Evolutionary conservation across 1,284 basidiomycete species (phyloP).

Genomic region (Ustilago sp.): DNA sequence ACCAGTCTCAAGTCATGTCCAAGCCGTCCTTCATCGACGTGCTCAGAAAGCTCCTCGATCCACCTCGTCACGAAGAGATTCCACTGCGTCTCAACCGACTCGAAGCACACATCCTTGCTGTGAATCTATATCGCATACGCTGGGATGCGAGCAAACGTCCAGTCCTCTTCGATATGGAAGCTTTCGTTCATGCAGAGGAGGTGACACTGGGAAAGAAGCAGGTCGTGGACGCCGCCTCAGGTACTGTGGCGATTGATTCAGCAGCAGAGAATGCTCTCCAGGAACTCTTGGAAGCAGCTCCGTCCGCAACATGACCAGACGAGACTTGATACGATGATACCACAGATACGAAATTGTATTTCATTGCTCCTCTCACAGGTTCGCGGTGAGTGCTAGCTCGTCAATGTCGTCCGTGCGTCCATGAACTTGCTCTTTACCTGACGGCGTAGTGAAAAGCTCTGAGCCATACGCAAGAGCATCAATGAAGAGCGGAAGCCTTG

Average conservation of each 20-base stretch:
- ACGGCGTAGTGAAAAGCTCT: conserved; percentile 34
- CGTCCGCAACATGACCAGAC: not conserved
- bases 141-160: conserved; percentile 22
- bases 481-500: conserved; percentile 56
- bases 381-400: conserved; percentile 34
- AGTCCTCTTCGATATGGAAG: conserved; percentile 15
- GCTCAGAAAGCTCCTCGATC: conserved; percentile 16
- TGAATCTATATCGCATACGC: conserved; percentile 26
- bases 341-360: not conserved
- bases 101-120: conserved; percentile 27
- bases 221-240: conserved; percentile 9
- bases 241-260: conserved; percentile 12
- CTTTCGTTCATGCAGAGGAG: conserved; percentile 14
- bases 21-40: conserved; percentile 12
- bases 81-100: conserved; percentile 20
- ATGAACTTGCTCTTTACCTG: not conserved
- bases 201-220: conserved; percentile 11
- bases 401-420: conserved; percentile 5
- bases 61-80: conserved; percentile 16
- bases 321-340: not conserved
- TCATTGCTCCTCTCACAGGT: conserved; percentile 1
- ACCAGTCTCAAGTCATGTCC: not conserved
- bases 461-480: conserved; percentile 55
- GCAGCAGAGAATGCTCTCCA: conserved; percentile 14
- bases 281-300: conserved; percentile 4